phyloP scores from a whole-genome alignment of 805 yeast species.

The Nakazawaea peltata region DNA sequence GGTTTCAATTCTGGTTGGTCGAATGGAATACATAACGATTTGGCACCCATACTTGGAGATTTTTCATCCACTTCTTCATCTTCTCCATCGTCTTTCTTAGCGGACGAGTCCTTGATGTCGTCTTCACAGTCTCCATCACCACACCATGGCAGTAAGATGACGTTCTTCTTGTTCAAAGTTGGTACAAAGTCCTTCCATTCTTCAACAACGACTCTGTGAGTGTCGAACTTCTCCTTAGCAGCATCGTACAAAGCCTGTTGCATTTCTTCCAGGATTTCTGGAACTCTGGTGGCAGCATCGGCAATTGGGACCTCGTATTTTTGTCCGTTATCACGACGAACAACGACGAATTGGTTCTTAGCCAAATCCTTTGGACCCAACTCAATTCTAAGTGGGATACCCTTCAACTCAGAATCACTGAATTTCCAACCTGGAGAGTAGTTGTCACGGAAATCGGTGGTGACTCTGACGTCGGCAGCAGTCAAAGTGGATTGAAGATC shows the following conservation, averaged over 20 bases:
- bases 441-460: slow-evolving; percentile 85
- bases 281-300: slow-evolving; percentile 58
- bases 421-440: slow-evolving; percentile 99
- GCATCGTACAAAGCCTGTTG: slow-evolving; percentile 64
- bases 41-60: slow-evolving; percentile 99
- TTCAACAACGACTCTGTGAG: slow-evolving; percentile 73
- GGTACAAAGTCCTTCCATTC: slow-evolving; percentile 93
- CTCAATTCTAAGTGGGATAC: slow-evolving; percentile 90
- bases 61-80: slow-evolving; percentile 89
- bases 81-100: slow-evolving; percentile 72
- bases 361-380: slow-evolving; percentile 94
- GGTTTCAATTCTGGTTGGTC: slow-evolving; percentile 77
- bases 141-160: slow-evolving; percentile 96
- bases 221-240: slow-evolving; percentile 79
- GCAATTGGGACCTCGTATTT: slow-evolving; percentile 62
- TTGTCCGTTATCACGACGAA: slow-evolving; percentile 84
- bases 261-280: slow-evolving; percentile 73
- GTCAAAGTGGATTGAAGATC: slow-evolving; percentile 56
- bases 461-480: slow-evolving; percentile 61
- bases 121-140: slow-evolving; percentile 93
- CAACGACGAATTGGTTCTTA: slow-evolving; percentile 73
- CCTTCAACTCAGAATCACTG: slow-evolving; percentile 94
- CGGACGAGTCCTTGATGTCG: slow-evolving; percentile 85
- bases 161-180: slow-evolving; percentile 82
- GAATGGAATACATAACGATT: slow-evolving; percentile 93